Percentiles rank a stretch among this genome's conserved stretches.
Evolutionary conservation across 192 early-diverging fungal genomes (phyloP).

Genomic region (Funneliformis mosseae): DNA sequence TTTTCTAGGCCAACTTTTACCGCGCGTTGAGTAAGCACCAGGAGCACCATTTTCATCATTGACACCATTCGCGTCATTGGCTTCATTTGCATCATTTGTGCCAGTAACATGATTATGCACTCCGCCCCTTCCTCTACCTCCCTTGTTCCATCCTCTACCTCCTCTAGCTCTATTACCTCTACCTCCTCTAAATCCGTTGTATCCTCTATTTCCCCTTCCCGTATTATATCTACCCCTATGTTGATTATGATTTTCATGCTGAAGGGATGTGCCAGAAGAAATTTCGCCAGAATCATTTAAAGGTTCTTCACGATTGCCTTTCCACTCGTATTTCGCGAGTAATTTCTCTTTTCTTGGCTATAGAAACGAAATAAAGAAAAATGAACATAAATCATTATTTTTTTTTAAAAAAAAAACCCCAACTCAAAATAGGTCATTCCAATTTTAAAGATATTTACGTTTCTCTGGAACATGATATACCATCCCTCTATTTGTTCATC

Average conservation of each 20-base stretch:
- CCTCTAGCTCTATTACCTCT: not conserved
- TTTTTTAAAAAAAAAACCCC: not conserved
- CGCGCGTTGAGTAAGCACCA: not conserved
- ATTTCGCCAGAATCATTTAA: conserved; percentile 1
- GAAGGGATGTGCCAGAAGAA: not conserved
- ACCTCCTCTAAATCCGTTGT: no score
- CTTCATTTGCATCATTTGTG: not conserved
- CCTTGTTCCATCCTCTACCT: not conserved
- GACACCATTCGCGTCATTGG: not conserved
- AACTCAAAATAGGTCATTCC: not conserved
- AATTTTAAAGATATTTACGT: conserved; percentile 58
- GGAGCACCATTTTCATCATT: not conserved
- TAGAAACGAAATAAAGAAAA: not conserved
- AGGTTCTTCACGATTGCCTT: conserved; percentile 51
- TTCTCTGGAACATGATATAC: conserved; percentile 83
- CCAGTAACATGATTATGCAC: not conserved
- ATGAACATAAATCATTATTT: not conserved
- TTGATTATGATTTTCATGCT: not conserved
- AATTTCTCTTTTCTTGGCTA: conserved; percentile 69
- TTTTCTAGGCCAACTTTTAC: not conserved
- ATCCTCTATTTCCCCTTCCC: not conserved
- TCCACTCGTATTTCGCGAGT: conserved; percentile 61
- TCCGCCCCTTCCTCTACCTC: not conserved
- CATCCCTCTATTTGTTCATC: conserved; percentile 96
- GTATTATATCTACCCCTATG: conserved; percentile 27